Evolutionary conservation across 179 eudicot genomes (phyloP), one percentile per base, ranked within the genome.

Genomic region (Corrigiola litoralis): DNA sequence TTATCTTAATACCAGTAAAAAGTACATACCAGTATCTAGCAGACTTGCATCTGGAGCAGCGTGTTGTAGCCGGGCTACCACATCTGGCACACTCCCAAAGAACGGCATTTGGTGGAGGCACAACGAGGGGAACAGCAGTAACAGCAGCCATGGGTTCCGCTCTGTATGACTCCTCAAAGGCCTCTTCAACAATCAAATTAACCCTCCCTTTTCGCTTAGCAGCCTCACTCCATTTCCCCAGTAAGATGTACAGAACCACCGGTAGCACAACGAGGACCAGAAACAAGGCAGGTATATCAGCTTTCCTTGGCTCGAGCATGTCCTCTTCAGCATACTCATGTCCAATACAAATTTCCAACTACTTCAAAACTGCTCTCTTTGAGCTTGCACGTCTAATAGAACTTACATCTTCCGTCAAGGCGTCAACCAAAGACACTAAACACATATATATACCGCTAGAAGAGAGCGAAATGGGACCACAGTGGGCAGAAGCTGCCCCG

Each of bases 261-360:
- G 98, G 98, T 58, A 92, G 71, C 83, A 89, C 96, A 64, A 92
- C 80, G 32, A 92, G 80, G 80, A 92, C 82, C 77, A 92, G 74
- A 75, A 89, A 84, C 56, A 89, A 72, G 73, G 75, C 84, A 38
- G 90, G 88, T 73, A 89, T 64, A 85, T 89, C 90, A 76, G 88
- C 74, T 85, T 84, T 88, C 83, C 92, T 89, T 82, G 95, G 95
- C 85, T 85, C 80, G 67, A 92, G 96, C 98, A 92, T 92, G 85
- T 84, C 90, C 90, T 71, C 82, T 75, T 85, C 83, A 79, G 73
- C 83, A 79, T 44, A 90, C 83, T 87, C 98, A 92, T 89, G 82
- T 68, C 98, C 88, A 85, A 72, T 45, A n/a, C 61, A 32, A 61
- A 67, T 37, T 34, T 29, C 16, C 57, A 36, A 70, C 66, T 49